Evolutionary conservation across 108 stramenopile genomes (phyloP).

Genomic region (Schizochytrium sp.): DNA sequence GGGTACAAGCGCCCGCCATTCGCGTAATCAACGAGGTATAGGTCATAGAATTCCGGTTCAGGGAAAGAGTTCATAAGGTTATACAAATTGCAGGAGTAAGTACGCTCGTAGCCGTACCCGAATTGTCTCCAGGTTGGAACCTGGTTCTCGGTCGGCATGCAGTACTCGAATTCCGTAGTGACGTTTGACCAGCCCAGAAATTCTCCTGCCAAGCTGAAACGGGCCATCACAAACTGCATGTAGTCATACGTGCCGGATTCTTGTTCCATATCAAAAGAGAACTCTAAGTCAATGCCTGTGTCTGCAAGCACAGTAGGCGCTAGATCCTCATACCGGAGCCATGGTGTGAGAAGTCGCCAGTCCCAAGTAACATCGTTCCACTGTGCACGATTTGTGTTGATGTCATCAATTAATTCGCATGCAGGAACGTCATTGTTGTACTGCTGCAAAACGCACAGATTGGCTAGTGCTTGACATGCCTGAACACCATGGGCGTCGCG

Average conservation of each 20-base stretch:
- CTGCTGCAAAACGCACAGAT: slow-evolving; percentile 81
- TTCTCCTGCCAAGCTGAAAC: slow-evolving; percentile 79
- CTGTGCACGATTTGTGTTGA: slow-evolving; percentile 62
- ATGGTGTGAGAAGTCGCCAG: slow-evolving; percentile 78
- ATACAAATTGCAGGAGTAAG: slow-evolving; percentile 75
- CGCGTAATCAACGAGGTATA: slow-evolving; percentile 77
- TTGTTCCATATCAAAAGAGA: slow-evolving; percentile 65
- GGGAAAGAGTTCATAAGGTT: slow-evolving; percentile 65
- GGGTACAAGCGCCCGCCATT: slow-evolving; percentile 73
- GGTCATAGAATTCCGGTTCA: slow-evolving; percentile 81
- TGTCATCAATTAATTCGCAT: slow-evolving; percentile 70
- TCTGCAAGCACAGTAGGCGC: slow-evolving; percentile 70
- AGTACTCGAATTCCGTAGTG: slow-evolving; percentile 79
- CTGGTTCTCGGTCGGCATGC: slow-evolving; percentile 65
- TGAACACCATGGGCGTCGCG: slow-evolving; percentile 31
- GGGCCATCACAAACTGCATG: slow-evolving; percentile 75
- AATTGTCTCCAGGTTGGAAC: slow-evolving; percentile 71
- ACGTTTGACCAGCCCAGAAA: slow-evolving; percentile 78
- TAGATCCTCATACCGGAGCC: slow-evolving; percentile 77
- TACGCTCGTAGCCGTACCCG: slow-evolving; percentile 68
- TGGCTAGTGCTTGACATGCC: slow-evolving; percentile 79
- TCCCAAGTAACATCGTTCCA: slow-evolving; percentile 67
- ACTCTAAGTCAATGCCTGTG: slow-evolving; percentile 74
- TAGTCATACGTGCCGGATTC: slow-evolving; percentile 56
- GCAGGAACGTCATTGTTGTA: slow-evolving; percentile 74